A percentile compares a stretch with the other conserved stretches of the same genome.
Evolutionary conservation across 2,329 filamentous ascomycete species (phyloP).

Genomic region (Aspergillus sp.): DNA sequence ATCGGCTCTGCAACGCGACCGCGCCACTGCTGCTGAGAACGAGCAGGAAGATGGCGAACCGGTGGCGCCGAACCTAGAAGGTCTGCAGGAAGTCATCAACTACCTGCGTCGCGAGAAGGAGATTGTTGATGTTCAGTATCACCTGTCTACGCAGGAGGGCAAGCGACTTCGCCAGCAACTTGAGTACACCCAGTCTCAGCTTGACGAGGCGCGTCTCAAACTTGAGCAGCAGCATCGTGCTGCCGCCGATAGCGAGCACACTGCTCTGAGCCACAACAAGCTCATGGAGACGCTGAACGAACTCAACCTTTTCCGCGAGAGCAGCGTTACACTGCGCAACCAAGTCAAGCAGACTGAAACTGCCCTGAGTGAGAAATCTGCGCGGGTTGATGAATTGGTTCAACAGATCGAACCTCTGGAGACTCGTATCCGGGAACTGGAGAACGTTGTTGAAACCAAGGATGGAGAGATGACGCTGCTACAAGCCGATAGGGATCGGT

Average conservation of each 20-base stretch:
- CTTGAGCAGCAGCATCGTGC: conserved; percentile 84
- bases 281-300: conserved; percentile 94
- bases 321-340: conserved; percentile 84
- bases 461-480: conserved; percentile 86
- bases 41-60: conserved; percentile 47
- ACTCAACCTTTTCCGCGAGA: conserved; percentile 93
- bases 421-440: conserved; percentile 74
- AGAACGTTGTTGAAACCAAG: conserved; percentile 76
- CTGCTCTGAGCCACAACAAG: conserved; percentile 78
- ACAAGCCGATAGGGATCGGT: conserved; percentile 87
- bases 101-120: conserved; percentile 95
- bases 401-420: conserved; percentile 79
- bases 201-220: conserved; percentile 85
- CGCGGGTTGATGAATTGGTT: conserved; percentile 72
- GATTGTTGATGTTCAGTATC: conserved; percentile 94
- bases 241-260: conserved; percentile 70
- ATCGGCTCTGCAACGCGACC: conserved; percentile 72
- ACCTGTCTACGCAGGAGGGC: conserved; percentile 81
- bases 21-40: conserved; percentile 57
- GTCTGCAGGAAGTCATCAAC: conserved; percentile 84
- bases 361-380: conserved; percentile 71
- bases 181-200: conserved; percentile 79
- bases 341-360: conserved; percentile 78
- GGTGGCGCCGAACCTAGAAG: conserved; percentile 62
- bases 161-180: conserved; percentile 89